Conservation (phyloP, 1,284 basidiomycete genomes). For the Ganoderma lucidum region DNA sequence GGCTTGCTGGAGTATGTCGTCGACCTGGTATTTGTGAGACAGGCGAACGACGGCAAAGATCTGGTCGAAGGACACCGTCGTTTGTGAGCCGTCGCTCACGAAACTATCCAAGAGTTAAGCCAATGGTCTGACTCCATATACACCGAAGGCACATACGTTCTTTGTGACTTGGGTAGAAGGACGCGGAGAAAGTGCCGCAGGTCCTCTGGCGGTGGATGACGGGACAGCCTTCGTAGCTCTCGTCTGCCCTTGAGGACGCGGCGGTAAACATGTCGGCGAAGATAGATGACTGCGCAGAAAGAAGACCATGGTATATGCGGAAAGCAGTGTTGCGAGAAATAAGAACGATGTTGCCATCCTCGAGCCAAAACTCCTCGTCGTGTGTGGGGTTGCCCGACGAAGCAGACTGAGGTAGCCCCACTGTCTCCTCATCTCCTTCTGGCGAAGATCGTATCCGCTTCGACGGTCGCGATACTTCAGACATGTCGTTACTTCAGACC, state of each 20-base stretch:
- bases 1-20: slow-evolving; percentile 8
- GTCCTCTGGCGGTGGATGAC: slow-evolving; percentile 15
- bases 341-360: slow-evolving; percentile 33
- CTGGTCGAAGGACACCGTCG: slow-evolving; percentile 2
- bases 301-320: slow-evolving; percentile 27
- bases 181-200: slow-evolving; percentile 15
- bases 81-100: not conserved
- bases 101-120: not conserved
- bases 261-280: slow-evolving; percentile 28
- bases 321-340: slow-evolving; percentile 22
- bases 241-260: slow-evolving; percentile 22
- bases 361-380: slow-evolving; percentile 20
- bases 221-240: slow-evolving; percentile 23
- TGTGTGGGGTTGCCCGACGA: not conserved
- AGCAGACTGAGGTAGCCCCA: not conserved
- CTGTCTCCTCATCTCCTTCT: not conserved
- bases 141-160: not conserved
- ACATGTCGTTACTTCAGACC: not conserved
- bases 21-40: slow-evolving; percentile 19
- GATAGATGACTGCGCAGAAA: slow-evolving; percentile 27
- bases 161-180: slow-evolving; percentile 1
- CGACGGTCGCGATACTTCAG: not conserved
- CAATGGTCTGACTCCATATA: not conserved
- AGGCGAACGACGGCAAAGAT: slow-evolving; percentile 10
- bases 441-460: not conserved